phyloP scores from a whole-genome alignment of 1,284 basidiomycete species.

The Cryptococcus deneoformans region DNA sequence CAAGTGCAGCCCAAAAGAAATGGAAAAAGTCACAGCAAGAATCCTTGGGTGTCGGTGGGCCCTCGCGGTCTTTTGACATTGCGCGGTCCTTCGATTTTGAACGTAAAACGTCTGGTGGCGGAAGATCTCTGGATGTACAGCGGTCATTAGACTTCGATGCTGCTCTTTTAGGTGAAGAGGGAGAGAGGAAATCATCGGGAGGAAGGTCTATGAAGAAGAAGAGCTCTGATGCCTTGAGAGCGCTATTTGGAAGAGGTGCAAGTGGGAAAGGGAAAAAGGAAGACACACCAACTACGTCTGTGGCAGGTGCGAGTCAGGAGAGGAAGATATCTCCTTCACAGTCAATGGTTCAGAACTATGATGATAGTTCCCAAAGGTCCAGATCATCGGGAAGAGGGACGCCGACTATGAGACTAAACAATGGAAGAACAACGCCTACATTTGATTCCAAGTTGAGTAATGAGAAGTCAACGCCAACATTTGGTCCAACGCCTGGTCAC shows the following conservation, averaged over 20 bases:
- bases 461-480: neutral
- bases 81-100: neutral
- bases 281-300: slow-evolving; percentile 14
- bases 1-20: slow-evolving; percentile 24
- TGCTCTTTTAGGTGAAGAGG: slow-evolving; percentile 2
- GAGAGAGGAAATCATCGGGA: slow-evolving; percentile 26
- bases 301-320: neutral
- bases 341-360: neutral
- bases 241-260: slow-evolving; percentile 46
- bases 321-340: neutral
- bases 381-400: neutral
- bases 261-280: slow-evolving; percentile 51
- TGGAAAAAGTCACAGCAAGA: slow-evolving; percentile 27
- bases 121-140: neutral
- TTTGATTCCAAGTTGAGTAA: neutral
- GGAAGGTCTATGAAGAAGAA: slow-evolving; percentile 30
- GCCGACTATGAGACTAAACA: neutral
- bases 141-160: neutral
- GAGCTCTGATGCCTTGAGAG: slow-evolving; percentile 44
- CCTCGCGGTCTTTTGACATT: neutral
- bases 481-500: no score
- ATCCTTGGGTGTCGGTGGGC: slow-evolving; percentile 18
- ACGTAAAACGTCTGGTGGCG: neutral
- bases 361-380: no score
- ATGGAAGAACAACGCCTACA: neutral